Conservation (phyloP, 2,329 filamentous ascomycete species). For the Teratosphaeria nubilosa region DNA sequence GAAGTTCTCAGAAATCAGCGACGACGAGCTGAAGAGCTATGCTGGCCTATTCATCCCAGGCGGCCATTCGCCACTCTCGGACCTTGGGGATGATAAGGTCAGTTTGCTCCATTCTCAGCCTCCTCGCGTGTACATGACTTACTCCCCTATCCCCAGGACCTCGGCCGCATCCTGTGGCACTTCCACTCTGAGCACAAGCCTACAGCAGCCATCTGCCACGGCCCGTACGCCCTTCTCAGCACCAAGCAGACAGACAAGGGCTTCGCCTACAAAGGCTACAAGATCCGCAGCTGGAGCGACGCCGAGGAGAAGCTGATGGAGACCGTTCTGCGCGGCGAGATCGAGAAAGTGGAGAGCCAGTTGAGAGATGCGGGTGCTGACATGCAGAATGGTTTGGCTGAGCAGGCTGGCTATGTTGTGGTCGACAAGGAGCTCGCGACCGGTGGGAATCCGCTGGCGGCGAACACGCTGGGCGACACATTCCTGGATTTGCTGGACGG, state of each 20-base stretch:
- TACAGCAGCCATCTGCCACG: conserved; percentile 38
- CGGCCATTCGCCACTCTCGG: conserved; percentile 35
- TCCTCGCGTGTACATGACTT: background rate
- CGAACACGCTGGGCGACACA: background rate
- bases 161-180: conserved; percentile 33
- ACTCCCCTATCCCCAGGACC: conserved; percentile 14
- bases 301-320: conserved; percentile 39
- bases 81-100: conserved; percentile 30
- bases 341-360: conserved; percentile 32
- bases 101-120: background rate
- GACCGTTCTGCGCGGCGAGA: conserved; percentile 32
- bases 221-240: conserved; percentile 36
- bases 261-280: conserved; percentile 38
- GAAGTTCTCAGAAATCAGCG: conserved; percentile 30
- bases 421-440: conserved; percentile 29
- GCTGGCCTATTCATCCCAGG: conserved; percentile 37
- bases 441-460: background rate
- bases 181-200: conserved; percentile 34
- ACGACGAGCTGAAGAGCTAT: conserved; percentile 31
- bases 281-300: conserved; percentile 37
- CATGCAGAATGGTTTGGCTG: conserved; percentile 33
- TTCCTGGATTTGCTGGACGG: background rate
- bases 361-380: conserved; percentile 32
- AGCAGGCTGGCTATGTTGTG: conserved; percentile 33
- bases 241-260: conserved; percentile 28